Base-by-base conservation (phyloP, 139 green algal species). In the Chlorella sp. region DNA sequence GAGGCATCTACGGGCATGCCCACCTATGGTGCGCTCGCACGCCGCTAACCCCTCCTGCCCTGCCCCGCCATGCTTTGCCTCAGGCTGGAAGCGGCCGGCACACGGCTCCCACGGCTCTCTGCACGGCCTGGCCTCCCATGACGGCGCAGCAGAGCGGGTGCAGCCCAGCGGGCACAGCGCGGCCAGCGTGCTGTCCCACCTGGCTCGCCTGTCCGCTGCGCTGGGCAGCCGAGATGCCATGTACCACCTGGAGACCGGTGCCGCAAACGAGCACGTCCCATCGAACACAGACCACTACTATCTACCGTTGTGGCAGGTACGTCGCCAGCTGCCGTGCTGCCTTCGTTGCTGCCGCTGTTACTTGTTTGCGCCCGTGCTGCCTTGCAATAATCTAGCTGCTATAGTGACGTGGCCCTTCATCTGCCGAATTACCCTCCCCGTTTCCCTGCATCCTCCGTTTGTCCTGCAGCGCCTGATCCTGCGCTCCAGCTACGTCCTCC, bases 211-310 rank as follows among this genome's bases (percentile, higher is more conserved):
- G 13, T 57, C 62, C 20, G 26, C 32, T 6, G 51, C 51, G n/a
- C 12, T 80, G 55, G 26, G 17, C n/a, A 57, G 74, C 74, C 47
- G 47, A 1, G 26, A 32, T 3, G 44, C 74, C 78, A 84, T 71
- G 78, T 85, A 86, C 28, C 67, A 86, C 51, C 2, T 81, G 32
- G 63, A 81, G 68, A 82, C 85, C n/a, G 55, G 64, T 3, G 57
- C 60, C 12, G 51, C 65, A 30, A 85, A 85, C 65, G 67, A 78
- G 47, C 47, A 21, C 32, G 80, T 85, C 47, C 80, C 80, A 11
- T 1, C 51, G 9, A 85, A 85, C 80, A 69, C 69, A 30, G 34
- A 85, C 26, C 23, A 47, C 32, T 78, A 76, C 67, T 47, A 28
- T 6, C 44, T 85, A 28, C 80, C 80, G 39, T 39, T 78, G 32